Evolutionary conservation across 2,329 filamentous ascomycete genomes (phyloP), one percentile per base, ranked within the genome.

Genomic region (Fusarium lateritium): DNA sequence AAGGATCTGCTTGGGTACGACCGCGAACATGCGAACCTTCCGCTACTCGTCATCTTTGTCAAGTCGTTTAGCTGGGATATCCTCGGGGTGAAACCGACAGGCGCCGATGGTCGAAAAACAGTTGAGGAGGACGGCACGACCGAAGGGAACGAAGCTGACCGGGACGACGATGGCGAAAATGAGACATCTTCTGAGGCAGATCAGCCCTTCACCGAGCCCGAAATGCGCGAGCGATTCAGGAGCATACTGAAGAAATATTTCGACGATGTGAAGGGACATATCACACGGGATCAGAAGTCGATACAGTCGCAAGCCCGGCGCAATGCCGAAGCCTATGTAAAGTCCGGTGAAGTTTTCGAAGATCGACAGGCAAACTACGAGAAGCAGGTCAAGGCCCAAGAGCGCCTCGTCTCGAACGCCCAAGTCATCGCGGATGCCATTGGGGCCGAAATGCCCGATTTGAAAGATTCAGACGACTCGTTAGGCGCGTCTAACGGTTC

Each of bases 1-100:
- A 99, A 99, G 81, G 97, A 99, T 77, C 87, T 99, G 69, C 86
- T 99, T 17, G 94, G 94, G 9, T 91, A 98, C 76, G 96, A 99
- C 78, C 89, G 94, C 56, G 95, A 99, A 72, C 96, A 98, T 76
- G 84, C 89, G 56, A 99, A 98, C 76, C 82, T 99, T 43, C 94
- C 96, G 2, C 83, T 99, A 45, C 91, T 98, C 7, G 96, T 98
- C 52, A 87, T 97, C 15, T 99, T 99, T 76, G 94, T 97, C 71
- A 99, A 98, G 82, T 91, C 93, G 19, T 99, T 98, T 75, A 91
- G 92, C 67, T 99, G 95, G 94, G 97, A 99, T 81, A 88, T 98
- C 36, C 82, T 99, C 15, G 96, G 96, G 3, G 89, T 94, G 26
- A 94, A 91, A 74, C 82, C 89, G 31, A 82, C 88, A 14, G 88